phyloP scores from a whole-genome alignment of 768 basidiomycete genomes.

The Daedalea quercina region DNA sequence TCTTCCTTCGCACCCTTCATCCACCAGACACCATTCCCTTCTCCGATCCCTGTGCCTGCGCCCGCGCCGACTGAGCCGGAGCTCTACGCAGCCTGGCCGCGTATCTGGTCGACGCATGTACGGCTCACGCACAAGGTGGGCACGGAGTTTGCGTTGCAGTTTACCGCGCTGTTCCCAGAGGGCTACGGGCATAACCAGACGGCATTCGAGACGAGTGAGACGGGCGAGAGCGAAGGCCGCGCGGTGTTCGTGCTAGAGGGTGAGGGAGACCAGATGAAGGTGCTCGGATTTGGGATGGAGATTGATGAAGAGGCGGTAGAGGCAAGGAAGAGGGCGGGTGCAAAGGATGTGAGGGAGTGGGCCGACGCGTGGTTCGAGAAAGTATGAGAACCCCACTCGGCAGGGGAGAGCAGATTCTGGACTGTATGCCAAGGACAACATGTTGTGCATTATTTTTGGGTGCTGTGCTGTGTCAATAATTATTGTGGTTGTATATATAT shows the following conservation, averaged over 20 bases:
- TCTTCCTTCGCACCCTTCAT: neutral
- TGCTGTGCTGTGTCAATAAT: no score
- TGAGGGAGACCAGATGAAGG: neutral
- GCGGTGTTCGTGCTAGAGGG: neutral
- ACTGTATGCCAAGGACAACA: no score
- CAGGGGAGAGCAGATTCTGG: no score
- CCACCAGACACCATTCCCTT: neutral
- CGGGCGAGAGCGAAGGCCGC: neutral
- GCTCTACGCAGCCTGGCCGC: constrained; percentile 9
- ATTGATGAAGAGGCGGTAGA: neutral
- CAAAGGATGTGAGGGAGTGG: neutral
- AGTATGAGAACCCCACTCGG: neutral
- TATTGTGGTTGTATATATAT: no score
- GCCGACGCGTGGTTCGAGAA: neutral
- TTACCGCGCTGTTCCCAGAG: constrained; percentile 25
- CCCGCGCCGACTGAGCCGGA: neutral
- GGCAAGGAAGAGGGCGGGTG: neutral
- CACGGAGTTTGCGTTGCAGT: constrained; percentile 14
- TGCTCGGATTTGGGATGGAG: neutral
- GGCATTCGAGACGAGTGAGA: constrained; percentile 7
- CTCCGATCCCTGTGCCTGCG: neutral
- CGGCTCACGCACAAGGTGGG: constrained; percentile 18
- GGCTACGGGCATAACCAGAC: constrained; percentile 27
- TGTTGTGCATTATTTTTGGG: no score
- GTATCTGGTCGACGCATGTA: constrained; percentile 31